These are phyloP conservation scores for Halophytophthora batemanensis DNA, from an alignment of 352 stramenopile species.

Conservation along the genomic window DNA sequence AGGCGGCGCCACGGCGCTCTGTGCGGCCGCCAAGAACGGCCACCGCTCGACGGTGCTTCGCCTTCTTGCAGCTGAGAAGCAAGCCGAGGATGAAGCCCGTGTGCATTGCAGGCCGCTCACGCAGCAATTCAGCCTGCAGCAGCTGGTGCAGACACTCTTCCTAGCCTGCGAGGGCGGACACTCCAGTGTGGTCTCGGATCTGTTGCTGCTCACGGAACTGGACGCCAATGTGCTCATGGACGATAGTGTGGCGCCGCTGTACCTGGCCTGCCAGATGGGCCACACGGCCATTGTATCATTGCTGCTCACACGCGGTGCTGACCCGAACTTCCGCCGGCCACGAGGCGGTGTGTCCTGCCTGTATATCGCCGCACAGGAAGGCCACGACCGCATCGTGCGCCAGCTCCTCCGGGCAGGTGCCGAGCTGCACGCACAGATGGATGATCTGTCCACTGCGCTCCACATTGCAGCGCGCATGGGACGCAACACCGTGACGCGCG, in stretches of 20 bases:
- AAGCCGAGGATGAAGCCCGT: conserved; percentile 11
- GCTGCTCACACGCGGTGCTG: conserved; percentile 50
- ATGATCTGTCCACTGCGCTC: conserved; percentile 73
- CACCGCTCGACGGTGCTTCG: conserved; percentile 51
- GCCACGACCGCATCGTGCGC: conserved; percentile 60
- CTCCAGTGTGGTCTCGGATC: conserved; percentile 57
- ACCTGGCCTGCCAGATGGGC: conserved; percentile 84
- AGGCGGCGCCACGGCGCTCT: conserved; percentile 64
- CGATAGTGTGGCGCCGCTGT: conserved; percentile 75
- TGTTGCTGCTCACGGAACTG: conserved; percentile 50
- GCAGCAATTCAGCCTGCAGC: conserved; percentile 10
- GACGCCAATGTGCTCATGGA: conserved; percentile 76
- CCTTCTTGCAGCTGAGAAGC: conserved; percentile 42
- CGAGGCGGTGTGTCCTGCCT: conserved; percentile 67
- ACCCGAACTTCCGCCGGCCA: conserved; percentile 63
- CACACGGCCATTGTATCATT: conserved; percentile 58
- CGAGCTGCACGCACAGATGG: conserved; percentile 67
- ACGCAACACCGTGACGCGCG: conserved; percentile 43
- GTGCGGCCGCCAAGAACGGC: conserved; percentile 76
- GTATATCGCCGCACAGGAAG: conserved; percentile 80
- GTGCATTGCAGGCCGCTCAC: conserved; percentile 4
- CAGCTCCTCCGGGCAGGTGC: conserved; percentile 44
- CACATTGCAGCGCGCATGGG: conserved; percentile 83
- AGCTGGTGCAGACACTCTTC: conserved; percentile 67
- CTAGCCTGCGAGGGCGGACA: conserved; percentile 76